Percentiles rank a stretch among this genome's conserved stretches.
Evolutionary conservation across 169 alveolate species (phyloP).

Genomic region (Eimeria brunetti): DNA sequence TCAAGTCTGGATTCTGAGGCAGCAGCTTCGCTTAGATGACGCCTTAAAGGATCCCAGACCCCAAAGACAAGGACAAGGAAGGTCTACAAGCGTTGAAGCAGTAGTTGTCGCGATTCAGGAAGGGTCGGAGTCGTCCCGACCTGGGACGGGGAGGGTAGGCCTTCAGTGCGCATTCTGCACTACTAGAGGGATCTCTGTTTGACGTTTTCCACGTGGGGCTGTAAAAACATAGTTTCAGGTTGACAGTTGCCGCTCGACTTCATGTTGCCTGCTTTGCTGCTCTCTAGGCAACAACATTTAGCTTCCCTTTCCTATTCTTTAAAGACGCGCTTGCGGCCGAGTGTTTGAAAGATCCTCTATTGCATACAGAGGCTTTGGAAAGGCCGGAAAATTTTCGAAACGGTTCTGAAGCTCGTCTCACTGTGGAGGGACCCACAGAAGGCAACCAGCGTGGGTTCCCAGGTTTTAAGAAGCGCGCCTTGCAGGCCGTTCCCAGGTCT

Average conservation of each 20-base stretch:
- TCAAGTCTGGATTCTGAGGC: conserved; percentile 57
- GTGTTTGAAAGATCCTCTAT: conserved; percentile 25
- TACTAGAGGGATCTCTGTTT: background rate
- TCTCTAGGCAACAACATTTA: conserved; percentile 31
- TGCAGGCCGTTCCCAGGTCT: background rate
- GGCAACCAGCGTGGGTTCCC: background rate
- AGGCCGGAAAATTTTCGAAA: background rate
- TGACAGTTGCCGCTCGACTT: background rate
- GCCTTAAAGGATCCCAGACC: conserved; percentile 46
- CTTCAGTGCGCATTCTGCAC: background rate
- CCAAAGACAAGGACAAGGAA: background rate
- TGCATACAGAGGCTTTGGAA: conserved; percentile 51
- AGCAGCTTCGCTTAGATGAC: conserved; percentile 32
- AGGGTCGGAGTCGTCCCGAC: conserved; percentile 30
- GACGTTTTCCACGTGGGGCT: background rate
- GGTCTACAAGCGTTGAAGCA: conserved; percentile 18
- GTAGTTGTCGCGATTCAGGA: conserved; percentile 32
- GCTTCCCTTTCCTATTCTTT: conserved; percentile 51
- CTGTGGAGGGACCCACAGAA: background rate
- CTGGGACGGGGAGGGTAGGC: conserved; percentile 30
- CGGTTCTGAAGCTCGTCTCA: background rate
- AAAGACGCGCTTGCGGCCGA: conserved; percentile 51
- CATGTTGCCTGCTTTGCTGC: conserved; percentile 4
- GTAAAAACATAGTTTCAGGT: background rate
- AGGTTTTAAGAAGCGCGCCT: background rate